Percentiles rank a stretch among this genome's conserved stretches.
Evolutionary conservation across 768 basidiomycete genomes (phyloP).

Genomic region (Pholiota microspora): DNA sequence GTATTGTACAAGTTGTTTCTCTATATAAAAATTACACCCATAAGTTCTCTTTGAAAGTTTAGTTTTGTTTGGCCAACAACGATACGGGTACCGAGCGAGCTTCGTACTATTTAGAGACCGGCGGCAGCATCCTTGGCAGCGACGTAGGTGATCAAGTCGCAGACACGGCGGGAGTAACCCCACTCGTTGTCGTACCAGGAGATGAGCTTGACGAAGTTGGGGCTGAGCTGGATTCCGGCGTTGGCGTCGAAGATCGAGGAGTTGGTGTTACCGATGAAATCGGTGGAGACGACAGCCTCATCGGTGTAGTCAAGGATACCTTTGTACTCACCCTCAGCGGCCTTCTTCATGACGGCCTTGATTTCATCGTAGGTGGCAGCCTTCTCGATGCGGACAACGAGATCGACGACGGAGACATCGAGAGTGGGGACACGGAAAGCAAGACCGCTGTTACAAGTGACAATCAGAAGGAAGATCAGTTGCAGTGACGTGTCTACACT

Average conservation of each 20-base stretch:
- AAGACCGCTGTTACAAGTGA: conserved; percentile 59
- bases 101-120: conserved; percentile 20
- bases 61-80: not conserved
- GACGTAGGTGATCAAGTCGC: conserved; percentile 81
- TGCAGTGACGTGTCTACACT: conserved; percentile 25
- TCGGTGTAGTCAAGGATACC: conserved; percentile 91
- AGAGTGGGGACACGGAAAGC: conserved; percentile 96
- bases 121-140: conserved; percentile 66
- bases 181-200: conserved; percentile 96
- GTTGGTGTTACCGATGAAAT: conserved; percentile 76
- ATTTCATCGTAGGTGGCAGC: conserved; percentile 84
- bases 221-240: conserved; percentile 91
- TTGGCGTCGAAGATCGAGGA: conserved; percentile 93
- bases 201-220: conserved; percentile 94
- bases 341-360: conserved; percentile 81
- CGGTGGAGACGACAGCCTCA: conserved; percentile 90
- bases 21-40: conserved; percentile 9
- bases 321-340: conserved; percentile 66
- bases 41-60: conserved; percentile 2
- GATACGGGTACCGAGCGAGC: not conserved
- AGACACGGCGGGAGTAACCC: conserved; percentile 92
- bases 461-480: not conserved
- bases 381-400: conserved; percentile 91
- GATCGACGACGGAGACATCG: conserved; percentile 97
- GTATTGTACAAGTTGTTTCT: conserved; percentile 9